Conservation (phyloP, 306 rosid species). For the Purshia tridentata region DNA sequence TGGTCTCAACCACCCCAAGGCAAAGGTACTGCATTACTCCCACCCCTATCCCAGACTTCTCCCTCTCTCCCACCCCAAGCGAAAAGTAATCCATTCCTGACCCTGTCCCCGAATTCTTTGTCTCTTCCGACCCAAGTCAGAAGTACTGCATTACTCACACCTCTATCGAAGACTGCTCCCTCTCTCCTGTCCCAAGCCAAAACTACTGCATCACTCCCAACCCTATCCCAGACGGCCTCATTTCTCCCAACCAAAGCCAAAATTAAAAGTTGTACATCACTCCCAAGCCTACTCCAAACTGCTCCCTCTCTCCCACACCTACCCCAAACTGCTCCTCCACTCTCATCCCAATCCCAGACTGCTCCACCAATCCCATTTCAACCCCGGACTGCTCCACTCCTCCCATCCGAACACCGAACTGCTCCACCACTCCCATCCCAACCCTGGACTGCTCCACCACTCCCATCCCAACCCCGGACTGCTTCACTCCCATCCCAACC, state of each 20-base stretch:
- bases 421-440: background rate
- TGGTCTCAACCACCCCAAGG: background rate
- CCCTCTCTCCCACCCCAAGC: conserved; percentile 1
- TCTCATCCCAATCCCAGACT: background rate
- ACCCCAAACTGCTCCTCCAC: conserved; percentile 6
- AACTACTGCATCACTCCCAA: background rate
- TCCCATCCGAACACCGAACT: background rate
- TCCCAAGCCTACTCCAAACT: background rate
- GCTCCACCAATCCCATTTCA: background rate
- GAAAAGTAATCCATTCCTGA: background rate
- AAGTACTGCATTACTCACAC: background rate
- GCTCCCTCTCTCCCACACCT: background rate
- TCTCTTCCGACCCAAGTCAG: background rate
- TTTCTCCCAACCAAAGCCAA: background rate
- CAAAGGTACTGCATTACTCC: background rate
- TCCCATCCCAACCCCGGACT: background rate
- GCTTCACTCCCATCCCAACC: background rate
- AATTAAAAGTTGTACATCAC: background rate
- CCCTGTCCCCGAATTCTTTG: background rate
- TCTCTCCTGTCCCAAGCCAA: background rate
- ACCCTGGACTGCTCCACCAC: background rate
- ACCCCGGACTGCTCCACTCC: background rate
- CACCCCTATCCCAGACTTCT: background rate
- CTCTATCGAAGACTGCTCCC: background rate
- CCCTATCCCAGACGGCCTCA: background rate